phyloP scores from a whole-genome alignment of 1,139 yeast species.

The Taphrina sp. region DNA sequence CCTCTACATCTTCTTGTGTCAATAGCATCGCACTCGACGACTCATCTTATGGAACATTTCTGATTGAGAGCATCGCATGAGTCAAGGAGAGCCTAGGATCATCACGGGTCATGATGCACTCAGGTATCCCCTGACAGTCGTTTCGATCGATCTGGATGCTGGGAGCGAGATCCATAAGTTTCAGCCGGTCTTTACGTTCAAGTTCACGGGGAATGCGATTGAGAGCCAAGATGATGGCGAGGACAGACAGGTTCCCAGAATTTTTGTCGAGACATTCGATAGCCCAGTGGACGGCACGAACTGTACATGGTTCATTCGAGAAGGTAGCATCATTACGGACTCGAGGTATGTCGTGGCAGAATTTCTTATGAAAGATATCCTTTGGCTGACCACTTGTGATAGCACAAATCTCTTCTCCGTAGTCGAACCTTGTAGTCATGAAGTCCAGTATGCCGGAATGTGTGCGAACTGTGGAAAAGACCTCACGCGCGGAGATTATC shows the following conservation, averaged over 20 bases:
- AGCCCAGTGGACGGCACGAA: conserved; percentile 77
- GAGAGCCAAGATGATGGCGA: conserved; percentile 39
- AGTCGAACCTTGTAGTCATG: conserved; percentile 83
- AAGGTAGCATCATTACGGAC: conserved; percentile 57
- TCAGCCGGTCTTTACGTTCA: conserved; percentile 58
- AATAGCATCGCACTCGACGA: too few relatives aligned
- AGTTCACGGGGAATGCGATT: conserved; percentile 55
- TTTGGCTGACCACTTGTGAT: conserved; percentile 42
- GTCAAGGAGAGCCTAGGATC: conserved; percentile 4
- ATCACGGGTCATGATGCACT: conserved; percentile 20
- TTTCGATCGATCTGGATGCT: conserved; percentile 36
- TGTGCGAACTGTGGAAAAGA: conserved; percentile 92
- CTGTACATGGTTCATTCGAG: conserved; percentile 51
- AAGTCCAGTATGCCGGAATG: conserved; percentile 92
- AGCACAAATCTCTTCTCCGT: conserved; percentile 44
- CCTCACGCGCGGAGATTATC: conserved; percentile 53
- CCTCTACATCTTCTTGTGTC: too few relatives aligned
- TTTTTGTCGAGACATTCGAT: conserved; percentile 59
- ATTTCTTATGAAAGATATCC: neutral
- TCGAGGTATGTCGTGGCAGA: conserved; percentile 33
- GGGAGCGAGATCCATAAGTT: conserved; percentile 57
- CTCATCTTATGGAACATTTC: too few relatives aligned
- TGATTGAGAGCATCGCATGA: too few relatives aligned
- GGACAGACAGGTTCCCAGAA: conserved; percentile 42
- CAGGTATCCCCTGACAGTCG: conserved; percentile 28